These are phyloP conservation scores for Aspergillus pseudonomiae DNA, from an alignment of 2,329 filamentous ascomycete genomes.

Conservation along the genomic window DNA sequence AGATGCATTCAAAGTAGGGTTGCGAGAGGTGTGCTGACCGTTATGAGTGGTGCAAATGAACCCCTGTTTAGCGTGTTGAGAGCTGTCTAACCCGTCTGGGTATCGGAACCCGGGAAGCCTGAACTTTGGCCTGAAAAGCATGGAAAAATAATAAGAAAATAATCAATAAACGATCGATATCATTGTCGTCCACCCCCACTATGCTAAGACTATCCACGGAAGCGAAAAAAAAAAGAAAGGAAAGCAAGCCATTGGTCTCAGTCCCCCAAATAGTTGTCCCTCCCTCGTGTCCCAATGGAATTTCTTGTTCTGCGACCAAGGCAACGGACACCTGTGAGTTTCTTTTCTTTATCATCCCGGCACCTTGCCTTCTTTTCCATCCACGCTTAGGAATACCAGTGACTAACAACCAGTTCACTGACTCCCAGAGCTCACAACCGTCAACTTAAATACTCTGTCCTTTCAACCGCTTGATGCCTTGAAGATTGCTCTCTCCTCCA, in stretches of 20 bases:
- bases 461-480: background rate
- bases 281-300: background rate
- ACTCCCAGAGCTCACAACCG: background rate
- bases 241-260: background rate
- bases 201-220: background rate
- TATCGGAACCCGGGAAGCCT: background rate
- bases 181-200: background rate
- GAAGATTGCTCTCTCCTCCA: background rate
- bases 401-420: background rate
- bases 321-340: background rate
- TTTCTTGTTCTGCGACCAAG: background rate
- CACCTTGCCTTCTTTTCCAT: background rate
- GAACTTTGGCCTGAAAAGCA: background rate
- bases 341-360: background rate
- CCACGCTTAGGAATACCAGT: background rate
- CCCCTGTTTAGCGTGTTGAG: background rate
- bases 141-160: too few species aligned
- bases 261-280: background rate
- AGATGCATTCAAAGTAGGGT: too few species aligned
- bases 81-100: background rate
- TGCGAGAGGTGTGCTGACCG: too few species aligned
- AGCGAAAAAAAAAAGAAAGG: background rate
- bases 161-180: background rate
- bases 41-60: background rate
- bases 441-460: constrained; percentile 2